Evolutionary conservation across 768 basidiomycete genomes (phyloP).

Genomic region (Solioccasus polychromus): DNA sequence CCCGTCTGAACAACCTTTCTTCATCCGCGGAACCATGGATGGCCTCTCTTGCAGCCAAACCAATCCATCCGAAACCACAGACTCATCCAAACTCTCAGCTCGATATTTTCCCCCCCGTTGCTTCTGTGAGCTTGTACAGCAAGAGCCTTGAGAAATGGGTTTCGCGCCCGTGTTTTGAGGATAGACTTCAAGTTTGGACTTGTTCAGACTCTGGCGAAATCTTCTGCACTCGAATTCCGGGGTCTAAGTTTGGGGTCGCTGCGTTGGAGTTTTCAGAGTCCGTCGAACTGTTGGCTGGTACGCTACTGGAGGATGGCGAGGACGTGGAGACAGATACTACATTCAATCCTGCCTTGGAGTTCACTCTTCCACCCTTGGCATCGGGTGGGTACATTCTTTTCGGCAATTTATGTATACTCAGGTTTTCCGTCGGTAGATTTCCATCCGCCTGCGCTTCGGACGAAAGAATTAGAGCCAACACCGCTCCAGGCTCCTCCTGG

Average conservation of each 20-base stretch:
- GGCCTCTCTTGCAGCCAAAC: constrained; percentile 39
- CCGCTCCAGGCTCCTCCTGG: too few species aligned
- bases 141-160: constrained; percentile 67
- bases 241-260: constrained; percentile 58
- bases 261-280: constrained; percentile 68
- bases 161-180: constrained; percentile 73
- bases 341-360: constrained; percentile 18
- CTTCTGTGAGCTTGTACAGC: constrained; percentile 33
- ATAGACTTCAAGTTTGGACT: constrained; percentile 57
- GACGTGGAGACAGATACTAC: constrained; percentile 5
- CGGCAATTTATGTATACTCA: constrained; percentile 9
- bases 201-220: constrained; percentile 38
- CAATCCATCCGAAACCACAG: constrained; percentile 25
- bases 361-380: constrained; percentile 14
- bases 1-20: constrained; percentile 41
- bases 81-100: constrained; percentile 35
- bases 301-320: constrained; percentile 25
- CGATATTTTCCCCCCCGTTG: constrained; percentile 17
- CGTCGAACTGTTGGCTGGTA: constrained; percentile 63
- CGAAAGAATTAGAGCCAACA: constrained; percentile 2
- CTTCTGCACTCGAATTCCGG: constrained; percentile 39
- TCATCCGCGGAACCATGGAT: constrained; percentile 44
- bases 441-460: constrained; percentile 16
- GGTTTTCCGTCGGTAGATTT: constrained; percentile 17
- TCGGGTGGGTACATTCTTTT: constrained; percentile 16